Base-by-base conservation (phyloP, 768 basidiomycete species). In the Tulasnella calospora region DNA sequence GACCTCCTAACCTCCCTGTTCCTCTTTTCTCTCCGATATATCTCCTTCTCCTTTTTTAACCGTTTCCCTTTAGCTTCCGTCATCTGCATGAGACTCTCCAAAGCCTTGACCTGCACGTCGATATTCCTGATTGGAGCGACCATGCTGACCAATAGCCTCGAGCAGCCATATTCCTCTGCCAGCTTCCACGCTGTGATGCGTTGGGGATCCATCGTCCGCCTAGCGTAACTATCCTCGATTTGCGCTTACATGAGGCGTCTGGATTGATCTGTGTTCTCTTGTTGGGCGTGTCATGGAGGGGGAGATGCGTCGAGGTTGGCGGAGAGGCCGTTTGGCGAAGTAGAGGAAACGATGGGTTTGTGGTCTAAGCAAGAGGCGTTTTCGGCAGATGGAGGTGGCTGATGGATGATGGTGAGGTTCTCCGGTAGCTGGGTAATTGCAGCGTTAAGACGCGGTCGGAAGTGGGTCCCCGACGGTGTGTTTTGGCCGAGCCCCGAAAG, bases 351-450 rank as follows among this genome's bases (percentile, higher is more conserved):
- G 88, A 84, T 13, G 94, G 94, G 12, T 88, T 86, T 6, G 89
- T 89, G 7, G 89, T 91, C 78, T 90, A 88, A 27, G 94, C 95
- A 79, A 87, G 86, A 3, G 93, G 93, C 23, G 93, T 87, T 12
- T 92, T n/a, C 91, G 13, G 90, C 88, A 13, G 91, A 89, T 0
- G 94, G 92, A 0, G 94, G 94, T n/a, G 92, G 92, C 57, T 94
- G 90, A 83, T 93, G 92, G 78, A 95, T 90, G 83, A 95, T 95
- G 0, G 92, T 92, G 77, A 94, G 77, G 30, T 80, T 79, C 33
- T 80, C 84, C 79, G 88, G 86, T 78, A 80, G 41, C 33, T 88
- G 87, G 38, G 80, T 74, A 46, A 61, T 80, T 76, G 9, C 80
- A 73, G 81, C 69, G 78, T 81, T 75, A 74, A 78, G 38, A n/a